Conservation (phyloP, 495 filamentous ascomycete species). For the Peziza echinospora region DNA sequence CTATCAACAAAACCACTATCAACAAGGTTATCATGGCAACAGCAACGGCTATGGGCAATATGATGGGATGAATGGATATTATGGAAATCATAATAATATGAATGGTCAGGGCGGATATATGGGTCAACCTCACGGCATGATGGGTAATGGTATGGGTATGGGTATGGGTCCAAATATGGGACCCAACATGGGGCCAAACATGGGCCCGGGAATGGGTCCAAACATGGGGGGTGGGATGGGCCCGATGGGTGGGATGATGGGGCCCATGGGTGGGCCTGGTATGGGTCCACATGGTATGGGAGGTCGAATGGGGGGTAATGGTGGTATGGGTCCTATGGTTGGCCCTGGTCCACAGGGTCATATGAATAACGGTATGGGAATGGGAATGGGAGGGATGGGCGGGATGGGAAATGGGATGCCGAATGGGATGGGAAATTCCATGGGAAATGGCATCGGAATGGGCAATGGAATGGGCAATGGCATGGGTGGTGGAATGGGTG, state of each 20-base stretch:
- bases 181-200: not conserved
- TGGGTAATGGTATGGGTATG: slow-evolving; percentile 18
- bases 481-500: slow-evolving; percentile 17
- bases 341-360: not conserved
- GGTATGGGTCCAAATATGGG: slow-evolving; percentile 5
- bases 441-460: slow-evolving; percentile 17
- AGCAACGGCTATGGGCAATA: slow-evolving; percentile 17
- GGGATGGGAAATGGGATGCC: slow-evolving; percentile 19
- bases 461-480: slow-evolving; percentile 19
- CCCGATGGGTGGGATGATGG: not conserved
- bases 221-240: not conserved
- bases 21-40: slow-evolving; percentile 23
- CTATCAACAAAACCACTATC: slow-evolving; percentile 23
- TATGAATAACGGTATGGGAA: slow-evolving; percentile 13
- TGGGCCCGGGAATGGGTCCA: not conserved
- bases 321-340: not conserved
- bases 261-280: not conserved
- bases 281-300: not conserved
- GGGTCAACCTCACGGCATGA: slow-evolving; percentile 12
- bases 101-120: too few species aligned
- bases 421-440: slow-evolving; percentile 14
- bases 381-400: slow-evolving; percentile 23
- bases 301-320: not conserved
- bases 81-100: too few species aligned
- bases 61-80: slow-evolving; percentile 25